Conservation (phyloP, 2,329 filamentous ascomycete species). For the Pleomassaria siparia region DNA sequence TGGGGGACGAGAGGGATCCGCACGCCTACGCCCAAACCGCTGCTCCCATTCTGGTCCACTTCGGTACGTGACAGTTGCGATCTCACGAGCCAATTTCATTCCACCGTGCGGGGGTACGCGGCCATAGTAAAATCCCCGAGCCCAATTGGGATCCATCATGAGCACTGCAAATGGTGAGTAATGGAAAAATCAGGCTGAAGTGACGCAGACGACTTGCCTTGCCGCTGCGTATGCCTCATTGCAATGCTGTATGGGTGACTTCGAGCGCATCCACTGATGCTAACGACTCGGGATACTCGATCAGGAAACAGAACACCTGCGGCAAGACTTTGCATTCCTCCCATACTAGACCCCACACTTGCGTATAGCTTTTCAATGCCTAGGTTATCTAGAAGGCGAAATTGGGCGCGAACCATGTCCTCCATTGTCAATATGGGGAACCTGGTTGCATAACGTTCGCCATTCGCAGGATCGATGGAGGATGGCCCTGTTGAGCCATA, state of each 20-base stretch:
- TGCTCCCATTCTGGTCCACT: conserved; percentile 98
- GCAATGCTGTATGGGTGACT: conserved; percentile 98
- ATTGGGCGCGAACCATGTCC: conserved; percentile 97
- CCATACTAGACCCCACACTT: conserved; percentile 95
- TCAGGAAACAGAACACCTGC: conserved; percentile 81
- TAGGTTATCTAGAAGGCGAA: conserved; percentile 78
- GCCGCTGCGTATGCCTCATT: conserved; percentile 95
- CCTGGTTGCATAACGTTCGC: conserved; percentile 84
- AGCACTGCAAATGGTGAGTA: conserved; percentile 58
- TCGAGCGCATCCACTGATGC: conserved; percentile 88
- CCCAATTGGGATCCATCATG: conserved; percentile 99
- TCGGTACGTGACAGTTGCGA: conserved; percentile 95
- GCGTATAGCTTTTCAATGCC: conserved; percentile 80
- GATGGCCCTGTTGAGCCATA: conserved; percentile 93
- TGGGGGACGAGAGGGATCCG: conserved; percentile 82
- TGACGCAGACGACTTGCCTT: conserved; percentile 49
- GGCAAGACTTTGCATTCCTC: conserved; percentile 94
- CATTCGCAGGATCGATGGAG: conserved; percentile 84
- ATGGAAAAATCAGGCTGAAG: neutral
- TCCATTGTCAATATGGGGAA: conserved; percentile 96
- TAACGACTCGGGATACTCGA: conserved; percentile 78
- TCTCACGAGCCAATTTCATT: conserved; percentile 97
- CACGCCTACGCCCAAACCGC: conserved; percentile 83
- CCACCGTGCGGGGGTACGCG: conserved; percentile 86
- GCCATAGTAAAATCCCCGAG: conserved; percentile 84